phyloP scores from a whole-genome alignment of 2,329 filamentous ascomycete species.

The Fusarium fracticaudum region DNA sequence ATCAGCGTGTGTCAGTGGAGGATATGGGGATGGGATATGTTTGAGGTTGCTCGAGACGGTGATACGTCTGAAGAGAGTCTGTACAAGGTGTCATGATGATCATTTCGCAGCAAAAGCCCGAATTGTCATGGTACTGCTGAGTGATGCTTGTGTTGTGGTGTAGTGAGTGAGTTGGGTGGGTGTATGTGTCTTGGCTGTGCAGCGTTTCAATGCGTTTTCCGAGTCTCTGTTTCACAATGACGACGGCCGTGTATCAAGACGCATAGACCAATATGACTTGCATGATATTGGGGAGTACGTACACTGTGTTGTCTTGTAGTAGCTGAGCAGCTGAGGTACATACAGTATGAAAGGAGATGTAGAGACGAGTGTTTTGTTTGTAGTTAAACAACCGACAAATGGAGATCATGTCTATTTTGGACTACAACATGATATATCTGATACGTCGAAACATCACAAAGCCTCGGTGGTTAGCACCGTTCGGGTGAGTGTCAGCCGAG shows the following conservation, averaged over 20 bases:
- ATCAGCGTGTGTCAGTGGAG: slow-evolving; percentile 9
- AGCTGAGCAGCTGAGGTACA: background rate
- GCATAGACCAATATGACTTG: slow-evolving; percentile 2
- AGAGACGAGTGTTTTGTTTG: background rate
- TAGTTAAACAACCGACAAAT: background rate
- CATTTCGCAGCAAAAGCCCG: slow-evolving; percentile 28
- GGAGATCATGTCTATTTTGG: background rate
- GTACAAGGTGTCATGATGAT: slow-evolving; percentile 22
- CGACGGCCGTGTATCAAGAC: background rate
- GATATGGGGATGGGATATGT: slow-evolving; percentile 10
- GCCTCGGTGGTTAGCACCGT: background rate
- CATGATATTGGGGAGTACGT: slow-evolving; percentile 8
- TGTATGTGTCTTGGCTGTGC: slow-evolving; percentile 15
- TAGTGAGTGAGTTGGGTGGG: background rate
- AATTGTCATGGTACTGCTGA: slow-evolving; percentile 21
- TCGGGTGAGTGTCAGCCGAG: slow-evolving; percentile 14
- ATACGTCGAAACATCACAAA: background rate
- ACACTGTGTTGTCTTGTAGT: background rate
- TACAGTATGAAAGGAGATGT: background rate
- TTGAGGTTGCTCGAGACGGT: slow-evolving; percentile 24
- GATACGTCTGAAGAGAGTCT: slow-evolving; percentile 13
- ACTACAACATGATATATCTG: background rate
- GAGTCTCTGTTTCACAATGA: slow-evolving; percentile 30
- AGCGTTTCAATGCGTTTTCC: slow-evolving; percentile 20
- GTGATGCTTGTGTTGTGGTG: background rate